Percentiles rank a stretch among this genome's conserved stretches.
These are phyloP conservation scores for Albugo laibachii DNA, from an alignment of 352 stramenopile species.

Conservation along the genomic window DNA sequence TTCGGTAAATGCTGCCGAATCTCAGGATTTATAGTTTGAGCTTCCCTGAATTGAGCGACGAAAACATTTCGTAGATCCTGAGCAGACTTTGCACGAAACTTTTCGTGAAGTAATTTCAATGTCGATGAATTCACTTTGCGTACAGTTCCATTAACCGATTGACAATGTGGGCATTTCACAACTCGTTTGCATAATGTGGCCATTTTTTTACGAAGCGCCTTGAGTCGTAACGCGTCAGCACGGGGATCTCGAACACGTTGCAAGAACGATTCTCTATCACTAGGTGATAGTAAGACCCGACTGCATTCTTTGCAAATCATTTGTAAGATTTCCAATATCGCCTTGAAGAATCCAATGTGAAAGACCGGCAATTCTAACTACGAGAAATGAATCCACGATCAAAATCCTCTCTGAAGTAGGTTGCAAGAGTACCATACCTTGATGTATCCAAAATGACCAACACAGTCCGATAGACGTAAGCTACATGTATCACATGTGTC, in stretches of 20 bases:
- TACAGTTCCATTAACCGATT: slow-evolving; percentile 92
- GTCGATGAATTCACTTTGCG: slow-evolving; percentile 93
- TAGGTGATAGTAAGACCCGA: slow-evolving; percentile 83
- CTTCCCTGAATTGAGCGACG: slow-evolving; percentile 60
- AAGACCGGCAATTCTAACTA: slow-evolving; percentile 93
- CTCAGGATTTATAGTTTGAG: slow-evolving; percentile 65
- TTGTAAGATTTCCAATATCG: slow-evolving; percentile 93
- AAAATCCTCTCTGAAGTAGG: background rate
- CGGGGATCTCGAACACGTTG: slow-evolving; percentile 73
- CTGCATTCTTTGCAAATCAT: slow-evolving; percentile 96
- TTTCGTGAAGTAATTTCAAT: slow-evolving; percentile 98
- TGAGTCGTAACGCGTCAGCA: slow-evolving; percentile 54
- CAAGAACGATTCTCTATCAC: slow-evolving; percentile 77
- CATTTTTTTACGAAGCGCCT: slow-evolving; percentile 86
- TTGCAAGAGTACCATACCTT: slow-evolving; percentile 11
- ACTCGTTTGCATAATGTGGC: slow-evolving; percentile 94
- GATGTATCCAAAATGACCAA: slow-evolving; percentile 98
- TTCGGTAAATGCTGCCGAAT: slow-evolving; percentile 70
- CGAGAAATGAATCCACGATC: slow-evolving; percentile 5
- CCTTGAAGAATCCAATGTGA: slow-evolving; percentile 99
- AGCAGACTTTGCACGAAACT: slow-evolving; percentile 81
- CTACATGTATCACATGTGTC: slow-evolving; percentile 84
- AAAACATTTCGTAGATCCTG: slow-evolving; percentile 75
- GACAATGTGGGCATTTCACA: slow-evolving; percentile 89
- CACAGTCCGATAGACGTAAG: slow-evolving; percentile 90